Conservation (phyloP, 805 yeast species). For the Torulaspora quercuum region DNA sequence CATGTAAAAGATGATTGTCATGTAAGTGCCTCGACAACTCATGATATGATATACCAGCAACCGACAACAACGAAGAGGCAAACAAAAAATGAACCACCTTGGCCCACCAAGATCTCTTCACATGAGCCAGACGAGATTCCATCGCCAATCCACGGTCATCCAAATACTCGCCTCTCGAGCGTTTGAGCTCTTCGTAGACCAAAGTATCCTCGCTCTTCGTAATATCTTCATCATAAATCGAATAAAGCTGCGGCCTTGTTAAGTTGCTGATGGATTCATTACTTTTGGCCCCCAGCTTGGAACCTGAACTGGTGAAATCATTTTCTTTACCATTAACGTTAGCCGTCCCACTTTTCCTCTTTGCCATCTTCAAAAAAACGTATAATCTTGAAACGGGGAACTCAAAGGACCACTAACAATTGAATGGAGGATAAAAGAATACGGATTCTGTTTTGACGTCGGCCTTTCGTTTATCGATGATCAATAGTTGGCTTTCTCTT, state of each 20-base stretch:
- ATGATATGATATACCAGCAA: conserved; percentile 52
- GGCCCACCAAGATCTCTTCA: conserved; percentile 9
- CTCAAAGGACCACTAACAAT: no score
- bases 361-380: conserved; percentile 18
- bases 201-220: conserved; percentile 33
- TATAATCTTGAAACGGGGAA: no score
- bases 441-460: no score
- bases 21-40: conserved; percentile 51
- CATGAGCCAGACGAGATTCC: conserved; percentile 8
- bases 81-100: conserved; percentile 12
- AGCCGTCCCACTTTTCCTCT: conserved; percentile 6
- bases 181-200: conserved; percentile 34
- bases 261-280: conserved; percentile 43
- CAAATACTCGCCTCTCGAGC: conserved; percentile 19
- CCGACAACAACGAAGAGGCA: conserved; percentile 33
- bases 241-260: conserved; percentile 50
- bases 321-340: conserved; percentile 7
- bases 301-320: neutral
- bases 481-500: neutral
- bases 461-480: conserved; percentile 3
- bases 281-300: conserved; percentile 17
- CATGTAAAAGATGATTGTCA: conserved; percentile 46
- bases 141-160: conserved; percentile 22
- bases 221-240: conserved; percentile 46
- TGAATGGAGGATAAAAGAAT: no score